Evolutionary conservation across 2,329 filamentous ascomycete species (phyloP).

Genomic region (Chrysosporium queenslandicum): DNA sequence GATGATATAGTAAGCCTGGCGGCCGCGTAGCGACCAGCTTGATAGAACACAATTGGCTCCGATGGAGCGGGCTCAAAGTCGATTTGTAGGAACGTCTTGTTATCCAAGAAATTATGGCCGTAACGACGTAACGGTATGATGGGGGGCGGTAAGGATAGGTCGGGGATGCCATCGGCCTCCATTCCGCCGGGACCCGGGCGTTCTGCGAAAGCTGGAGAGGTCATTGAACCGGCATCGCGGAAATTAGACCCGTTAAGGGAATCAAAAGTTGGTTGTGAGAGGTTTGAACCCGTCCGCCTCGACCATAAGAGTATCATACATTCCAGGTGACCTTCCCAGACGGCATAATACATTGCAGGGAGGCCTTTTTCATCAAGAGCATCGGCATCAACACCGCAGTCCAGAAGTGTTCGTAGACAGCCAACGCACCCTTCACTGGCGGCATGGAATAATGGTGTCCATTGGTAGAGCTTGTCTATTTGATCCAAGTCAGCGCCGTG

Average conservation of each 20-base stretch:
- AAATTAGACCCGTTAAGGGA: conserved; percentile 28
- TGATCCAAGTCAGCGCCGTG: conserved; percentile 88
- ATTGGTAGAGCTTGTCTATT: conserved; percentile 89
- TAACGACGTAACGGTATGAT: conserved; percentile 93
- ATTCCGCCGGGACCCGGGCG: conserved; percentile 27
- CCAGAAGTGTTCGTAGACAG: conserved; percentile 71
- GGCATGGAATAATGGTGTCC: conserved; percentile 93
- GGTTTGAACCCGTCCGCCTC: conserved; percentile 21
- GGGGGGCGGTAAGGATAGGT: conserved; percentile 82
- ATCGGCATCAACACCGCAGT: conserved; percentile 65
- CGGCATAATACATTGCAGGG: conserved; percentile 94
- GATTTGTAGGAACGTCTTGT: conserved; percentile 90
- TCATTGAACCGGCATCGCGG: conserved; percentile 21
- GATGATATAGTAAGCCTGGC: conserved; percentile 92
- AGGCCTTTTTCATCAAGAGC: conserved; percentile 86
- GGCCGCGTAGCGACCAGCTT: conserved; percentile 91
- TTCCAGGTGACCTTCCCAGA: conserved; percentile 91
- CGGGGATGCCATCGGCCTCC: conserved; percentile 76
- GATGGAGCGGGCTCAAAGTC: conserved; percentile 53
- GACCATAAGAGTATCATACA: conserved; percentile 75
- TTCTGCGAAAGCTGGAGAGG: conserved; percentile 12
- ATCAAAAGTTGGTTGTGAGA: conserved; percentile 26
- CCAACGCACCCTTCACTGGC: conserved; percentile 91
- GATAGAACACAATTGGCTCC: conserved; percentile 86
- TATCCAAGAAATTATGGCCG: conserved; percentile 96